phyloP scores from a whole-genome alignment of 148 eudicot genomes.

The Persicaria maculosa region DNA sequence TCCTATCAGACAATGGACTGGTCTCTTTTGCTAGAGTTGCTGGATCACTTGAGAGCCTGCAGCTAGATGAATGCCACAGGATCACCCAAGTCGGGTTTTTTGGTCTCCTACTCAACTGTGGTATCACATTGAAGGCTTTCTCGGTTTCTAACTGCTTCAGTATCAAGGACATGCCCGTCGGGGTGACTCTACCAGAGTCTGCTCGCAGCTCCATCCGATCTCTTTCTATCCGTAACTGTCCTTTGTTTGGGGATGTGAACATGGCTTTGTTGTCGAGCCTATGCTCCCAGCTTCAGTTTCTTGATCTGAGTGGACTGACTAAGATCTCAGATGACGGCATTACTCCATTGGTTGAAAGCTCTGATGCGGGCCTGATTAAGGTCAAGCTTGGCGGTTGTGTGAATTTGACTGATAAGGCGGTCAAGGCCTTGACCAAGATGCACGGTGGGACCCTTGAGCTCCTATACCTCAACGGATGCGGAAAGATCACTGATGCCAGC shows the following conservation, averaged over 20 bases:
- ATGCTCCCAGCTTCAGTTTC: slow-evolving; percentile 48
- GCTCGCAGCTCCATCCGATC: slow-evolving; percentile 44
- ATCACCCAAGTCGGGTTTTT: slow-evolving; percentile 77
- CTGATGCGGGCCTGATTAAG: slow-evolving; percentile 39
- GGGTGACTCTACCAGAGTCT: slow-evolving; percentile 26
- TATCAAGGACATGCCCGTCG: slow-evolving; percentile 45
- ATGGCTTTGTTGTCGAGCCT: slow-evolving; percentile 50
- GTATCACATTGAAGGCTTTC: slow-evolving; percentile 57
- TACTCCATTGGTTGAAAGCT: slow-evolving; percentile 43
- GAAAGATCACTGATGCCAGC: slow-evolving; percentile 53
- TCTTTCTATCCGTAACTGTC: slow-evolving; percentile 62
- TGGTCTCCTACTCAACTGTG: slow-evolving; percentile 54
- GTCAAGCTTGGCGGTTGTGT: slow-evolving; percentile 53
- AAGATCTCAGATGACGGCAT: slow-evolving; percentile 64
- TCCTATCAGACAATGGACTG: slow-evolving; percentile 79
- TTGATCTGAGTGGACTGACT: slow-evolving; percentile 50
- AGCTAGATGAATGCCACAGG: slow-evolving; percentile 84
- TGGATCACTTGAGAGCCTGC: slow-evolving; percentile 51
- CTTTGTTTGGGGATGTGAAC: slow-evolving; percentile 58
- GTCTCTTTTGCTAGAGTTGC: slow-evolving; percentile 54
- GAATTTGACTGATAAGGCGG: slow-evolving; percentile 55
- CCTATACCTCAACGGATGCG: slow-evolving; percentile 70
- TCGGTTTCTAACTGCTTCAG: slow-evolving; percentile 56
- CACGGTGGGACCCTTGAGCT: slow-evolving; percentile 68
- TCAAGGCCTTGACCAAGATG: slow-evolving; percentile 36